Evolutionary conservation across 2,329 filamentous ascomycete species (phyloP).

Genomic region (Aspergillus sp.): DNA sequence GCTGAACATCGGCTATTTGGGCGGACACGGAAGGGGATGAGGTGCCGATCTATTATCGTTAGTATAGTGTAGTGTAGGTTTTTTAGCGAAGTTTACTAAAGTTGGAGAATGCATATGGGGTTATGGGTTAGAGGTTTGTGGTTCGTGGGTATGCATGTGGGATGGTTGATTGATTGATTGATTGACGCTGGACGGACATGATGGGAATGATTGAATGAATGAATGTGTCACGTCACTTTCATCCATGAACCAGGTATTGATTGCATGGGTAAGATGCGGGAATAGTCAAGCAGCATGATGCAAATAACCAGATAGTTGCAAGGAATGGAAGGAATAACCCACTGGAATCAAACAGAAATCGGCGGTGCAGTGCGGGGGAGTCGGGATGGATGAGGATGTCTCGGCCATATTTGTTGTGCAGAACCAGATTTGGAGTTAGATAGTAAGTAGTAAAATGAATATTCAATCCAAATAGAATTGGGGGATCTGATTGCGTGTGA

Average conservation of each 20-base stretch:
- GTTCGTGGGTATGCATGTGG: background rate
- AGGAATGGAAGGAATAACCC: conserved; percentile 30
- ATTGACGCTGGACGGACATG: too few relatives aligned
- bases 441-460: background rate
- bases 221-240: too few relatives aligned
- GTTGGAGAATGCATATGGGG: too few relatives aligned
- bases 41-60: conserved; percentile 68
- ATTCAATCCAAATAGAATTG: background rate
- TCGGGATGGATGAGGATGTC: conserved; percentile 44
- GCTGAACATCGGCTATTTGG: conserved; percentile 86
- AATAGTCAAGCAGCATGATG: background rate
- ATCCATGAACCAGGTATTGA: background rate
- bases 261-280: background rate
- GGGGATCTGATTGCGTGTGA: background rate
- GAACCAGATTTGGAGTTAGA: background rate
- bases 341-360: conserved; percentile 92
- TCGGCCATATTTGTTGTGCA: conserved; percentile 22
- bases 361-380: conserved; percentile 75
- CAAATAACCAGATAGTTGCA: background rate
- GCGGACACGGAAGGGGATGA: conserved; percentile 72
- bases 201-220: too few relatives aligned
- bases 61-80: background rate
- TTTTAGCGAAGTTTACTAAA: background rate
- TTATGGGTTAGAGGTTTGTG: background rate
- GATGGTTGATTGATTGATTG: background rate